Evolutionary conservation across 2,329 filamentous ascomycete species (phyloP), one percentile per base, ranked within the genome.

Genomic region (Verticillium nubilum): DNA sequence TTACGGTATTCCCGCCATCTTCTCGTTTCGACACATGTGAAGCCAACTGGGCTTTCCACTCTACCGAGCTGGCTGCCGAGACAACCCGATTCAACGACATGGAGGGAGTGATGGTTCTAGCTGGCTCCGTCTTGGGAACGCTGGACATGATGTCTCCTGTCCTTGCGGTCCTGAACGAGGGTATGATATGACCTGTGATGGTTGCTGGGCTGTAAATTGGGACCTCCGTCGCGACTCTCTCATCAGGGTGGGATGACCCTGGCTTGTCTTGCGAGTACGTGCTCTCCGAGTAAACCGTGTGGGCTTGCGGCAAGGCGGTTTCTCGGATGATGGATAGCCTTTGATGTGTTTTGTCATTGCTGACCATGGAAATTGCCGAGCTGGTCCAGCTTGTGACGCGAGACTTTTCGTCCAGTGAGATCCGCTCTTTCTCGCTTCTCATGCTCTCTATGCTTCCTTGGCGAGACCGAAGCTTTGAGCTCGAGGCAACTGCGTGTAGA

Each of bases 381-480:
- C 86, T 84, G 4, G 82, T 83, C 89, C 89, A 91, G 69, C 88
- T 92, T 2, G 88, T 90, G 56, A 90, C 84, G 25, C 88, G 76
- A n/a, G 86, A 89, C 63, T 76, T 83, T 23, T 85, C 80, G 42
- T 83, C 80, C n/a, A 47, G 19, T 15, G 72, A 75, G 1, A 66
- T 67, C 56, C 72, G 72, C 47, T 69, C 72, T 35, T 70, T 71
- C 5, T 76, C 75, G 58, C 73, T 78, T 25, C 64, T 65, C 2
- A 81, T 63, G 61, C 79, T 86, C 61, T 81, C 81, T 5, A 85
- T 65, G 62, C 85, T 86, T 1, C 82, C 84, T 64, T 80, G 75
- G 35, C 80, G 78, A 7, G 84, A 86, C 56, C 73, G 76, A 52
- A 83, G 68, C 59, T 78, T 74, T 54, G 81, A 77, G 35, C 71